phyloP scores from a whole-genome alignment of 352 stramenopile genomes.

The Pythium insidiosum region DNA sequence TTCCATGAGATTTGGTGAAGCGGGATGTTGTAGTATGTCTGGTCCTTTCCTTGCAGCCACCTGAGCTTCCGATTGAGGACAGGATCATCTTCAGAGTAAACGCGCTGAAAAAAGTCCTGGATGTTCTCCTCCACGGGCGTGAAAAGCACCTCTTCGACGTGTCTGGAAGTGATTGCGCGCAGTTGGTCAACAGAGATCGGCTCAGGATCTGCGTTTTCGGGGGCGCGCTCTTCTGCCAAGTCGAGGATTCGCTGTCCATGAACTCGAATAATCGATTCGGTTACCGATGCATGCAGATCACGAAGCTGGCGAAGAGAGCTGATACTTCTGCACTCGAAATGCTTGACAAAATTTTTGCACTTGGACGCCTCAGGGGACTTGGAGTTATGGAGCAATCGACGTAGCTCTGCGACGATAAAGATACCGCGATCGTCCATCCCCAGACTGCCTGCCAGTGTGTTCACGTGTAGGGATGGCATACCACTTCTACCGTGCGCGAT shows the following conservation, averaged over 20 bases:
- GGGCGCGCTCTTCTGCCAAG: constrained; percentile 30
- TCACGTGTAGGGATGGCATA: too few relatives aligned
- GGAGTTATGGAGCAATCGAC: constrained; percentile 65
- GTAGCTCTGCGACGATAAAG: constrained; percentile 76
- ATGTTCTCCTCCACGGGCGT: constrained; percentile 56
- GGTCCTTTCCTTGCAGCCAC: constrained; percentile 88
- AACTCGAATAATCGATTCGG: constrained; percentile 51
- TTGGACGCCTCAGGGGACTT: constrained; percentile 65
- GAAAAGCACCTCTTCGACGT: constrained; percentile 82
- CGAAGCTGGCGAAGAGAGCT: constrained; percentile 43
- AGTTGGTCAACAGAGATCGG: constrained; percentile 48
- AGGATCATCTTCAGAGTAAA: constrained; percentile 68
- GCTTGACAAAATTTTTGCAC: constrained; percentile 56
- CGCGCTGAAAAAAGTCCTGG: constrained; percentile 38
- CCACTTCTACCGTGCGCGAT: constrained; percentile 26
- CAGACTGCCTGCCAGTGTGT: not conserved
- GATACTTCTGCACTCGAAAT: constrained; percentile 38
- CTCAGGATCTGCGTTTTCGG: constrained; percentile 12
- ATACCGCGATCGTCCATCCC: constrained; percentile 50
- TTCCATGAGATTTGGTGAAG: constrained; percentile 78
- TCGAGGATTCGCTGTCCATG: constrained; percentile 56
- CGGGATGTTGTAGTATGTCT: constrained; percentile 86
- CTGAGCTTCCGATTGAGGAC: constrained; percentile 77
- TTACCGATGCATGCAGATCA: constrained; percentile 53
- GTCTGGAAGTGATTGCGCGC: constrained; percentile 49